Evolutionary conservation across 106 monocot genomes (phyloP), one percentile per base, ranked within the genome.

Genomic region (Phalaenopsis equestris): DNA sequence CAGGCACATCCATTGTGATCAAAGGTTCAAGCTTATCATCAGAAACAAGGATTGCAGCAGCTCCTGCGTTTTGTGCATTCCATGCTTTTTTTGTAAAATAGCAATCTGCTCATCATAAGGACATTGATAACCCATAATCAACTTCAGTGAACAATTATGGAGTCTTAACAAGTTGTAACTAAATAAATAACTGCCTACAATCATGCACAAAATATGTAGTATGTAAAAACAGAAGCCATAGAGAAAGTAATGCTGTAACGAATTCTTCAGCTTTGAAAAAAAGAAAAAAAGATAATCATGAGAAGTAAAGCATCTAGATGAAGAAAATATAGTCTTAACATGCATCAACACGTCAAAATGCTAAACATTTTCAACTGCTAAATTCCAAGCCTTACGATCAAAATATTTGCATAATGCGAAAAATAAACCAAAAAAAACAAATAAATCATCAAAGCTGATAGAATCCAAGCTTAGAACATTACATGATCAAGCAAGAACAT

Each of bases 61-160:
- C 90, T 46, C 90, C 90, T 6, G 86, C 90, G 55, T 88, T 88
- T 48, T 91, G 90, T 58, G 88, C 88, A 81, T 91, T 88, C 88
- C 86, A 88, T 42, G 90, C 88, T 80, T 91, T 91, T 41, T 79
- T 79, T 58, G 90, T 88, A 79, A 91, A 91, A 79, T 79, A 91
- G 48, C 90, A 91, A 10, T 91, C 90, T 90, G 85, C 11, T 24
- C 46, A 48, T 15, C 38, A 74, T 38, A 74, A 70, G 14, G 12
- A 45, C 43, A 45, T 0, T 45, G 43, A 45, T 45, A 45, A 45
- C 43, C 30, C 6, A 1, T 45, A 45, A 57, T 57, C 15, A 57
- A 57, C 1, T 57, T 15, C 16, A 57, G 4, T 57, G 57, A 17
- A 57, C 57, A 57, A 57, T 17, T 45, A 45, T 45, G 19, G 5